Conservation (phyloP, 2,329 filamentous ascomycete species). For the Fusarium sp. region DNA sequence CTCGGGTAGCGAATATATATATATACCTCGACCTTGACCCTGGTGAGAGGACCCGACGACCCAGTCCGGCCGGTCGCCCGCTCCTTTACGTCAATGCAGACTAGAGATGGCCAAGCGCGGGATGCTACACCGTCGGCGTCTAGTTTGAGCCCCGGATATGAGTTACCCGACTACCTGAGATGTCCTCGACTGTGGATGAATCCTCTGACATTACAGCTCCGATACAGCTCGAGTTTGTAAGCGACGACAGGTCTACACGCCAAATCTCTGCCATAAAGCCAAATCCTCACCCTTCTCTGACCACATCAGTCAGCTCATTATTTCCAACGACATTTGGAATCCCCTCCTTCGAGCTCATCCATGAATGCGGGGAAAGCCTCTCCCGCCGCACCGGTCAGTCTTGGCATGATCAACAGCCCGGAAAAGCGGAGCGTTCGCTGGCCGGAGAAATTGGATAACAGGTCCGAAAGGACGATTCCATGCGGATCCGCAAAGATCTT, state of each 20-base stretch:
- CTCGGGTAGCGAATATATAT: slow-evolving; percentile 35
- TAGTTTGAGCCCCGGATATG: slow-evolving; percentile 8
- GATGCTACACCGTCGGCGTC: neutral
- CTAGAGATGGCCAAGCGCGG: neutral
- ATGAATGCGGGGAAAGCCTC: slow-evolving; percentile 1
- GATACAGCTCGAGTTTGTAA: neutral
- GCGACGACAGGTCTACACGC: neutral
- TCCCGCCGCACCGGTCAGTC: neutral
- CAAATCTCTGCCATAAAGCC: neutral
- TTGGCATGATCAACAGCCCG: neutral
- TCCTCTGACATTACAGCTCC: neutral
- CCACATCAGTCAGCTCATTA: neutral
- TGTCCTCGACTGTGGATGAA: neutral
- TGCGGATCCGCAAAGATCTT: slow-evolving; percentile 11
- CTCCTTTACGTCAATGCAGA: neutral
- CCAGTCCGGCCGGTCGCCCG: neutral
- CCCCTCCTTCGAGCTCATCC: neutral
- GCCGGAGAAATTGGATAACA: slow-evolving; percentile 6
- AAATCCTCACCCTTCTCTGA: neutral
- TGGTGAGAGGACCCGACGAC: neutral
- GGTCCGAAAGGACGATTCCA: neutral
- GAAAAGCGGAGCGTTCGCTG: neutral
- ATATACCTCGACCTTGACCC: slow-evolving; percentile 28
- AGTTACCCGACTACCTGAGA: neutral
- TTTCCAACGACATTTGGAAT: neutral